These are phyloP conservation scores for Globisporangium polare DNA, from an alignment of 352 stramenopile species.

Conservation along the genomic window DNA sequence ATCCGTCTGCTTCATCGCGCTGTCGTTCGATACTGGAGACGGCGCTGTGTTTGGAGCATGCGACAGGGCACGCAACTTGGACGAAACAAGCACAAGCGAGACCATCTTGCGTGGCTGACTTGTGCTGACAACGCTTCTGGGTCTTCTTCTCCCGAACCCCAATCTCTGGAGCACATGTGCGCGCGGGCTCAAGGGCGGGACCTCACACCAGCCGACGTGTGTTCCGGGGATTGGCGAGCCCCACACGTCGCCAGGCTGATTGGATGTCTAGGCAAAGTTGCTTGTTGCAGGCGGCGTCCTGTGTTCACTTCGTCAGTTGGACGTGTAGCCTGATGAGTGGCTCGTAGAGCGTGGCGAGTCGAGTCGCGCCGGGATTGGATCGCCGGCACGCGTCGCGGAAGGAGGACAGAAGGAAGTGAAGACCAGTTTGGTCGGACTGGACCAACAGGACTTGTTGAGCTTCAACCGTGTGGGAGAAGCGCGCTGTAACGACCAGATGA, in stretches of 20 bases:
- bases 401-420: slow-evolving; percentile 4
- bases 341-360: neutral
- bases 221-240: no score
- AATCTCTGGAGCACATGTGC: no score
- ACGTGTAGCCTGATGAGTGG: slow-evolving; percentile 7
- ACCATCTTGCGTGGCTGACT: no score
- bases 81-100: neutral
- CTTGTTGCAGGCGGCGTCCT: no score
- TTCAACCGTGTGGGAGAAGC: neutral
- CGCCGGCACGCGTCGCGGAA: slow-evolving; percentile 6
- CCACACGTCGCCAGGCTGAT: no score
- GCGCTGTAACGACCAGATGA: neutral
- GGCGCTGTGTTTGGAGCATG: neutral
- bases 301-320: neutral
- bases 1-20: neutral
- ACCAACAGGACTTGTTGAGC: neutral
- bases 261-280: no score
- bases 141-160: no score
- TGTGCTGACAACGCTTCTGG: no score
- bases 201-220: no score
- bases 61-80: neutral
- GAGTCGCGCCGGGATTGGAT: slow-evolving; percentile 5
- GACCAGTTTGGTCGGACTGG: neutral
- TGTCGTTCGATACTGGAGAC: neutral
- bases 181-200: no score